These are phyloP conservation scores for Datura wrightii DNA, from an alignment of 257 asterid species.

Conservation along the genomic window DNA sequence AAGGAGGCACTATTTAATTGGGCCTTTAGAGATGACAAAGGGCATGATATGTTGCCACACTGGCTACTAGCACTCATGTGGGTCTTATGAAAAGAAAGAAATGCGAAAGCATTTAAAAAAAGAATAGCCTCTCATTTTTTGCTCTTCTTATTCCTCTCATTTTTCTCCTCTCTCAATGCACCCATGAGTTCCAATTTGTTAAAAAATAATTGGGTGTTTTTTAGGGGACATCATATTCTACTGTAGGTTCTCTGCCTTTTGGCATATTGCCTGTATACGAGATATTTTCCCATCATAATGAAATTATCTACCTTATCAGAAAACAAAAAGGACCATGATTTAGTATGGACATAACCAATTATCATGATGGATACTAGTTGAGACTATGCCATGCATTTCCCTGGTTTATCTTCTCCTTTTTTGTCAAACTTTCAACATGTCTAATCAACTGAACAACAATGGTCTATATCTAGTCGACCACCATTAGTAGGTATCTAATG, in stretches of 20 bases:
- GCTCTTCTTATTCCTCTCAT: background rate
- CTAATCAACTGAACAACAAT: background rate
- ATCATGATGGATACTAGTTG: constrained; percentile 25
- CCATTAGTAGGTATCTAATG: constrained; percentile 21
- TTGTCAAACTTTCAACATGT: background rate
- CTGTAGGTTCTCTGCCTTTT: background rate
- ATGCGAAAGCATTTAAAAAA: background rate
- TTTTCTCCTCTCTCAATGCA: background rate
- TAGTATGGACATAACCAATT: background rate
- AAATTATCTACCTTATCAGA: constrained; percentile 9
- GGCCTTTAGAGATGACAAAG: background rate
- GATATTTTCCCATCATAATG: background rate
- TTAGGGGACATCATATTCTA: background rate
- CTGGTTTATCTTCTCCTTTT: constrained; percentile 17
- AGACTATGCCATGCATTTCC: background rate
- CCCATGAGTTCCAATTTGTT: background rate
- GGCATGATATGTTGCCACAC: background rate
- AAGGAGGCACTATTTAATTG: background rate
- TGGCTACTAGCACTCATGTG: background rate
- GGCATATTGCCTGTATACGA: background rate
- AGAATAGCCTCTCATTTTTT: background rate
- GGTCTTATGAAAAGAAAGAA: constrained; percentile 16
- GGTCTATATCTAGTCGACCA: background rate
- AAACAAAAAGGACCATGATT: constrained; percentile 2
- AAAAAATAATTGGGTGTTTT: background rate